phyloP scores from a whole-genome alignment of 2,329 filamentous ascomycete genomes.

The Neodidymelliopsis sp. region DNA sequence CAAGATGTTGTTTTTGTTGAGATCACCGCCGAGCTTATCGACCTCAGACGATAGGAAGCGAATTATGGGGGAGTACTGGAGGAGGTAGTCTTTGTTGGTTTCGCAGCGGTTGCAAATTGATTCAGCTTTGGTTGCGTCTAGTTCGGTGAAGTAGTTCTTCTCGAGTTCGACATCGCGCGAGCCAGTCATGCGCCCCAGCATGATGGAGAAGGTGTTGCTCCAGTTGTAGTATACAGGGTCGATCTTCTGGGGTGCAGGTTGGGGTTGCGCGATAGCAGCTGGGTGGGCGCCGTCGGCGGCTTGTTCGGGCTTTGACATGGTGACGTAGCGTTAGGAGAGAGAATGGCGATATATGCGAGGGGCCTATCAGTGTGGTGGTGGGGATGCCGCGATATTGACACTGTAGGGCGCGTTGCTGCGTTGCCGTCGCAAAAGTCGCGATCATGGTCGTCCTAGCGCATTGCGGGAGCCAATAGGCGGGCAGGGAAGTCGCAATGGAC shows the following conservation, averaged over 20 bases:
- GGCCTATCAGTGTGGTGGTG: not conserved
- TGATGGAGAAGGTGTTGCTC: slow-evolving; percentile 85
- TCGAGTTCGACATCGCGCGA: slow-evolving; percentile 38
- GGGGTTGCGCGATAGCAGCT: slow-evolving; percentile 28
- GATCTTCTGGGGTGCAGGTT: slow-evolving; percentile 30
- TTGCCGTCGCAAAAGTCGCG: slow-evolving; percentile 32
- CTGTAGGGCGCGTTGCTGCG: slow-evolving; percentile 23
- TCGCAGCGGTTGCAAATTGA: slow-evolving; percentile 84
- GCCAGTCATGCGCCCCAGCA: slow-evolving; percentile 66
- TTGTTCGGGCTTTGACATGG: slow-evolving; percentile 39
- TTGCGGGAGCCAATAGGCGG: slow-evolving; percentile 34
- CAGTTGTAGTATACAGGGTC: slow-evolving; percentile 63
- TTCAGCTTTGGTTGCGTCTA: slow-evolving; percentile 77
- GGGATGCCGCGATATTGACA: not conserved
- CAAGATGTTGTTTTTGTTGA: slow-evolving; percentile 77
- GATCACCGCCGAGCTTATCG: slow-evolving; percentile 75
- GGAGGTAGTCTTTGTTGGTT: slow-evolving; percentile 80
- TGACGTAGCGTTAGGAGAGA: not conserved
- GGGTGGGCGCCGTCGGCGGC: slow-evolving; percentile 39
- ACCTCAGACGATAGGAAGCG: slow-evolving; percentile 88
- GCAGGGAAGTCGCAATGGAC: slow-evolving; percentile 3
- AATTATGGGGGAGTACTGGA: slow-evolving; percentile 83
- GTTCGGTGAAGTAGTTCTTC: slow-evolving; percentile 75
- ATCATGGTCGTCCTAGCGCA: slow-evolving; percentile 9
- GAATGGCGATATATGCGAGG: slow-evolving; percentile 1